Evolutionary conservation across 176 grass and related monocot species (phyloP), one percentile per base, ranked within the genome.

Genomic region (Alopecurus myosuroides): DNA sequence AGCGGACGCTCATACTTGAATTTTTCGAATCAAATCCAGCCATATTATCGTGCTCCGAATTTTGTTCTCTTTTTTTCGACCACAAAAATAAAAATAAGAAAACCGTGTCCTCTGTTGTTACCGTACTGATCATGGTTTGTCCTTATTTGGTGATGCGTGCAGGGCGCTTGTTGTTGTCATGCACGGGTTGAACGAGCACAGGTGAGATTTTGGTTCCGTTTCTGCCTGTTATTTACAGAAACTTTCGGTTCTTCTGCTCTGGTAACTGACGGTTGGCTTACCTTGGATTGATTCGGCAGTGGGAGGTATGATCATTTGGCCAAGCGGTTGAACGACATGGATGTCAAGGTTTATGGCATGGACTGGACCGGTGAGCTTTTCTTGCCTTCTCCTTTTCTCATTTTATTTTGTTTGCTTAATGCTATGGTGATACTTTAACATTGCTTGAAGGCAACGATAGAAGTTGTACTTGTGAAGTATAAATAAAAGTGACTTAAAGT

Each of bases 141-240:
- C 15, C 20, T 81, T 84, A 55, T 73, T 45, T 65, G 87, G 20
- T 40, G 76, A 78, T 63, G 10, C 30, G 13, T 45, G 35, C 82
- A 98, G 95, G 91, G 93, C 89, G 42, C 41, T 98, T 4, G 77
- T 98, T 63, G 80, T 95, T 56, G 83, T 98, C 65, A 82, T 98
- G 91, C 95, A 98, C 79, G 95, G 93, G 25, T 66, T 98, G 84
- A 98, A 98, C 77, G 95, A 98, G 82, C 95, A 98, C 85, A 95
- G 95, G 95, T 94, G 88, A 53, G 66, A 18, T 39, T 46, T 28
- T 17, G 62, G 19, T 58, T 39, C 12, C 37, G 15, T 82, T 78
- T 36, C 68, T 22, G 11, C 44, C 23, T 37, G 34, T 30, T 53
- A 15, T 22, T 72, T 63, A 60, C 7, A 60, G 67, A 35, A 71